These are phyloP conservation scores for Murraya koenigii DNA, from an alignment of 345 rosid species.

Conservation along the genomic window DNA sequence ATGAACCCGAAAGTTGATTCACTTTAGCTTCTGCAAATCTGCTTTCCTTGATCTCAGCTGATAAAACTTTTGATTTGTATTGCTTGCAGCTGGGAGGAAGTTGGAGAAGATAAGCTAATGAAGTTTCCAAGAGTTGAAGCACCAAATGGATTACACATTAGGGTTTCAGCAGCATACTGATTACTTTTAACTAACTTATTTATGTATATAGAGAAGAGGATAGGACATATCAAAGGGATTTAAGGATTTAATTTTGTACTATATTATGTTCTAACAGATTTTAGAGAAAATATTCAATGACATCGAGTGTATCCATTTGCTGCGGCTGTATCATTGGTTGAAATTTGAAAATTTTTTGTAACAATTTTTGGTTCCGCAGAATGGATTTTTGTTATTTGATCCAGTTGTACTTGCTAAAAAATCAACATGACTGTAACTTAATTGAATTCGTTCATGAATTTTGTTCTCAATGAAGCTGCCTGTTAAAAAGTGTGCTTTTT, in stretches of 20 bases:
- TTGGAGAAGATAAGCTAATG: conserved; percentile 62
- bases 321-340: background rate
- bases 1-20: background rate
- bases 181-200: background rate
- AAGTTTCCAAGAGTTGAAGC: conserved; percentile 95
- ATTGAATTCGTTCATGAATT: too few relatives aligned
- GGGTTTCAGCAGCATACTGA: conserved; percentile 51
- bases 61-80: background rate
- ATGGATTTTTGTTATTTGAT: background rate
- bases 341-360: background rate
- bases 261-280: conserved; percentile 21
- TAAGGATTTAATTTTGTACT: conserved; percentile 9
- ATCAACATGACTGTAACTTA: background rate
- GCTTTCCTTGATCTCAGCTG: background rate
- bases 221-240: conserved; percentile 9
- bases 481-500: too few relatives aligned
- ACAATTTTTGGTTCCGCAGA: background rate
- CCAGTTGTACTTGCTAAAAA: background rate
- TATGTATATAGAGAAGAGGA: conserved; percentile 20
- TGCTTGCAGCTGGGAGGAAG: conserved; percentile 83
- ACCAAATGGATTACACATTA: conserved; percentile 81
- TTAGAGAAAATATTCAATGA: conserved; percentile 15
- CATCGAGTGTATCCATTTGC: conserved; percentile 7
- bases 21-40: background rate
- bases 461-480: too few relatives aligned